Evolutionary conservation across 768 basidiomycete genomes (phyloP).

Genomic region (Piloderma croceum): DNA sequence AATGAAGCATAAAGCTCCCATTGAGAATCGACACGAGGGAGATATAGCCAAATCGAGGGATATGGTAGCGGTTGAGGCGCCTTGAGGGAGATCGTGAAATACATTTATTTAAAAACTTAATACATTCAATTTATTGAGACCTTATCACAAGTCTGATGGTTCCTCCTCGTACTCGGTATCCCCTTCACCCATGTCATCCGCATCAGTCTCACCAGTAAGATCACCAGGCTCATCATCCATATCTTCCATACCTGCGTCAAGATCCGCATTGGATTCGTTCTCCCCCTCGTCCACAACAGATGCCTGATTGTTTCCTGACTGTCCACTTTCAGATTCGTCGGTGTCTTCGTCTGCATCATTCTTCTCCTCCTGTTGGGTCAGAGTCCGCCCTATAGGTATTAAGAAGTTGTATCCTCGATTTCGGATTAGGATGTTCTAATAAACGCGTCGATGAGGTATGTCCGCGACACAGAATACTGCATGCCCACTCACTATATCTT

Average conservation of each 20-base stretch:
- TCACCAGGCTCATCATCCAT: conserved; percentile 41
- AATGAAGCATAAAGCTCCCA: background rate
- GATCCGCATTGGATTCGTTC: conserved; percentile 37
- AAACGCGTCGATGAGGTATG: background rate
- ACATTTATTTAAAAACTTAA: no score
- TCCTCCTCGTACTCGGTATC: conserved; percentile 52
- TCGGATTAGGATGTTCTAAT: conserved; percentile 53
- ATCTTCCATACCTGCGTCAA: conserved; percentile 64
- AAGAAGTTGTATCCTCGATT: conserved; percentile 64
- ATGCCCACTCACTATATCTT: conserved; percentile 74
- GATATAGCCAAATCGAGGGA: no score
- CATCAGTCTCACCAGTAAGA: conserved; percentile 36
- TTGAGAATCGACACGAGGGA: background rate
- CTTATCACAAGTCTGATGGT: no score
- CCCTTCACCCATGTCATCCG: conserved; percentile 36
- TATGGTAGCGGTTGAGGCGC: no score
- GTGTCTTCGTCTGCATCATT: conserved; percentile 49
- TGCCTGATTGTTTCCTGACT: conserved; percentile 7
- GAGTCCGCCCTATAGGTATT: conserved; percentile 65
- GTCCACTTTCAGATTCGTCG: conserved; percentile 24
- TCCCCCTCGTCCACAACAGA: conserved; percentile 44
- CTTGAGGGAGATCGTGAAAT: no score
- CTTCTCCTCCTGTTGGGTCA: conserved; percentile 79
- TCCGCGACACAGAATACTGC: no score
- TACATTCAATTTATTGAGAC: no score